phyloP scores from a whole-genome alignment of 176 grass and related monocot species.

The Oryza punctata region DNA sequence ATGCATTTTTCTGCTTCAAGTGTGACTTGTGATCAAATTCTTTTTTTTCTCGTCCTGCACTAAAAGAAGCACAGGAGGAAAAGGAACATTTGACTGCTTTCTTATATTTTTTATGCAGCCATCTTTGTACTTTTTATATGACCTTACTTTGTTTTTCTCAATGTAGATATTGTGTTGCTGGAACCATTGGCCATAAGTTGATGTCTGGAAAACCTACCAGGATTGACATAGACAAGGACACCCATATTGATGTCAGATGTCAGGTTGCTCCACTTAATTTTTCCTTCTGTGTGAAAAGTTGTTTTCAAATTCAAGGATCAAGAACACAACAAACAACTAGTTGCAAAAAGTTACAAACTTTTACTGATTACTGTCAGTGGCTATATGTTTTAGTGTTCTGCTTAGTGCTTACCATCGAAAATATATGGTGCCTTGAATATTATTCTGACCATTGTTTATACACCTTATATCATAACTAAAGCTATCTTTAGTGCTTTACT shows the following conservation, averaged over 20 bases:
- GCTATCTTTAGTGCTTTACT: background rate
- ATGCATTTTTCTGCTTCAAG: slow-evolving; percentile 8
- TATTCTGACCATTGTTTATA: background rate
- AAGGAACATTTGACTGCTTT: background rate
- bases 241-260: slow-evolving; percentile 86
- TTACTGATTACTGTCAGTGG: background rate
- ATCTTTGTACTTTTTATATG: slow-evolving; percentile 1
- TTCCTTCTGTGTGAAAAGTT: background rate
- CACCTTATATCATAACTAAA: too few species aligned
- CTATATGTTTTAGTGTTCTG: background rate
- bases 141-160: background rate
- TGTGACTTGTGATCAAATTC: background rate
- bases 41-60: background rate
- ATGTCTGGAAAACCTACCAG: slow-evolving; percentile 92
- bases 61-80: background rate
- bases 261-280: slow-evolving; percentile 55
- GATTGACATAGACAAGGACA: slow-evolving; percentile 81
- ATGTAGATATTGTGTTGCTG: slow-evolving; percentile 93
- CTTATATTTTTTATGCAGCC: background rate
- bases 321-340: background rate
- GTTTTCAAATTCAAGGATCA: background rate
- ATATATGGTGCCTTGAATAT: background rate
- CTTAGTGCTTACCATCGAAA: background rate
- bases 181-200: slow-evolving; percentile 91
- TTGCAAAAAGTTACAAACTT: background rate